A percentile compares a stretch with the other conserved stretches of the same genome.
Evolutionary conservation across 768 basidiomycete genomes (phyloP).

Genomic region (Arthromyces matolae): DNA sequence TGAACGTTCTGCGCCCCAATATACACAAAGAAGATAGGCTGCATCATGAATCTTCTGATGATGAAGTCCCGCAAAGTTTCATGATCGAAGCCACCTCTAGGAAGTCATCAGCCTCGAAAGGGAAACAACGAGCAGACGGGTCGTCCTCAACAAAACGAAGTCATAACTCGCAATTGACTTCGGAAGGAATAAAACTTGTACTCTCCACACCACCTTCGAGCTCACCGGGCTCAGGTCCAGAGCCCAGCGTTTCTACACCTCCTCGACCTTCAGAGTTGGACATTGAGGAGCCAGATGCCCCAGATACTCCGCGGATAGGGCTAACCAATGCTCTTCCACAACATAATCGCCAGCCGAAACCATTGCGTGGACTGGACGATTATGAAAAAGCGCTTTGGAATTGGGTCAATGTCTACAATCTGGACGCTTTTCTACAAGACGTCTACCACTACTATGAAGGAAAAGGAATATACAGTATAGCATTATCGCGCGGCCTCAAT

Average conservation of each 20-base stretch:
- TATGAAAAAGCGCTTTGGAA: conserved; percentile 95
- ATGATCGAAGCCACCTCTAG: conserved; percentile 74
- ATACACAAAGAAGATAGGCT: conserved; percentile 63
- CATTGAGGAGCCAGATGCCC: conserved; percentile 29
- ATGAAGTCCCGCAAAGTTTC: conserved; percentile 82
- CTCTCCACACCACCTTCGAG: conserved; percentile 32
- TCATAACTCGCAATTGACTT: conserved; percentile 53
- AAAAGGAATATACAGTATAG: conserved; percentile 95
- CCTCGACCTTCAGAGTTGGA: conserved; percentile 66
- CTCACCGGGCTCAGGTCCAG: conserved; percentile 22
- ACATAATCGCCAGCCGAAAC: conserved; percentile 35
- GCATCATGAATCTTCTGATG: conserved; percentile 67
- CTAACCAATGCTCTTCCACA: conserved; percentile 27
- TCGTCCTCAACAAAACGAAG: conserved; percentile 28
- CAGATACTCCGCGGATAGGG: conserved; percentile 15
- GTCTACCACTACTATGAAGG: conserved; percentile 96
- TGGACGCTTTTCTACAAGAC: conserved; percentile 93
- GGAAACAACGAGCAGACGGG: conserved; percentile 20
- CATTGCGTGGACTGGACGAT: conserved; percentile 70
- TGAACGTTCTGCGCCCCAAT: conserved; percentile 63
- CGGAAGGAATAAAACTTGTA: conserved; percentile 34
- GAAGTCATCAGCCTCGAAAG: conserved; percentile 29
- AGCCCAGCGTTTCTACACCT: conserved; percentile 45
- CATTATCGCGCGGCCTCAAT: conserved; percentile 86
- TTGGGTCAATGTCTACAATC: conserved; percentile 98